A percentile compares a stretch with the other conserved stretches of the same genome.
Conservation (phyloP, 371 early-diverging fungal species). For the Zychaea mexicana region DNA sequence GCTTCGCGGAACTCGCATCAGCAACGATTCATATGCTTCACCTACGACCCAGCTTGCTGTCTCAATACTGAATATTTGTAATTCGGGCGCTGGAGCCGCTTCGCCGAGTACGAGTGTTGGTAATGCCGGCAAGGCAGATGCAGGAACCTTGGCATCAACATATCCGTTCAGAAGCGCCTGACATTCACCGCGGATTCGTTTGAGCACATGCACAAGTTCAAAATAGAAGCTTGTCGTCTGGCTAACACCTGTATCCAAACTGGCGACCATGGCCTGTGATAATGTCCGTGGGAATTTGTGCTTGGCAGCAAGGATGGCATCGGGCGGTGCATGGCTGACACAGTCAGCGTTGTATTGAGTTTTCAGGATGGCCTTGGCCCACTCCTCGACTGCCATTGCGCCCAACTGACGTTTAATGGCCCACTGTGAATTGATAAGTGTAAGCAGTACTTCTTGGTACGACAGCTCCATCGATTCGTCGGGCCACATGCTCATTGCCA, state of each 20-base stretch:
- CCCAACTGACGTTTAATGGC: conserved; percentile 82
- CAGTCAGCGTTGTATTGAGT: conserved; percentile 46
- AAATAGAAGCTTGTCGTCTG: conserved; percentile 53
- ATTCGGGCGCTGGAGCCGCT: conserved; percentile 45
- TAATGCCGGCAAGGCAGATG: conserved; percentile 54
- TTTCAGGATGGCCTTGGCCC: conserved; percentile 61
- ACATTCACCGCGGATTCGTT: conserved; percentile 76
- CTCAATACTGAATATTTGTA: conserved; percentile 64
- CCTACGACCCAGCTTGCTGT: conserved; percentile 58
- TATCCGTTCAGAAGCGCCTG: conserved; percentile 68
- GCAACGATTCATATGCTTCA: conserved; percentile 49
- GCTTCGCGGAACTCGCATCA: conserved; percentile 41
- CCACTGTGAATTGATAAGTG: conserved; percentile 68
- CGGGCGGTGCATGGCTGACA: conserved; percentile 45
- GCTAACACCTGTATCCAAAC: conserved; percentile 46
- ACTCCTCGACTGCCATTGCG: conserved; percentile 83
- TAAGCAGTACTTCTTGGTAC: conserved; percentile 53
- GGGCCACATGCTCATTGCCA: conserved; percentile 69
- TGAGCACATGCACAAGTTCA: conserved; percentile 73
- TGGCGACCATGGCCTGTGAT: conserved; percentile 56
- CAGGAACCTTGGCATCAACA: conserved; percentile 55
- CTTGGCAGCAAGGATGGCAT: conserved; percentile 36
- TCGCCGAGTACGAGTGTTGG: conserved; percentile 60
- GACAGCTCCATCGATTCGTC: conserved; percentile 58
- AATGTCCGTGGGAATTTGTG: conserved; percentile 55